A percentile compares a stretch with the other conserved stretches of the same genome.
Conservation (phyloP, 371 early-diverging fungal genomes). For the Actinomortierella wolfii region DNA sequence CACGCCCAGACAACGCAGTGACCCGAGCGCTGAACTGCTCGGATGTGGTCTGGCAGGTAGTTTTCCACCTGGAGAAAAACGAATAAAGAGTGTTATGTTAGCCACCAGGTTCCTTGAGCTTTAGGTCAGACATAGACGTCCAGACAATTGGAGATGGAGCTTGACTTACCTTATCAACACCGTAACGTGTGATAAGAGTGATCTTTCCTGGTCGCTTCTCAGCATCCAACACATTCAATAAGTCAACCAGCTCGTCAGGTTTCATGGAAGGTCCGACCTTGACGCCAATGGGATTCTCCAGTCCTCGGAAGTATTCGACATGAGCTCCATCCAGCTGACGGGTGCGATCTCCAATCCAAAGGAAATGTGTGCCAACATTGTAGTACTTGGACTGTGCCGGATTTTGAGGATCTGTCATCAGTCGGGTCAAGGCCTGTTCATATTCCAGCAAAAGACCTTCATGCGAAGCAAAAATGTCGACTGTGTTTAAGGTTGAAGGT, state of each 20-base stretch:
- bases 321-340: constrained; percentile 95
- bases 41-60: constrained; percentile 85
- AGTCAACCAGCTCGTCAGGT: constrained; percentile 77
- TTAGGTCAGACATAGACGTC: background rate
- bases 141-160: no score
- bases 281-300: constrained; percentile 95
- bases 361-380: constrained; percentile 88
- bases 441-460: constrained; percentile 94
- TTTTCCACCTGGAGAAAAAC: constrained; percentile 57
- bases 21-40: constrained; percentile 82
- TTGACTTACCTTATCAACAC: constrained; percentile 76
- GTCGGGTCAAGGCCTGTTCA: constrained; percentile 83
- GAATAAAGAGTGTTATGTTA: background rate
- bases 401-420: constrained; percentile 49
- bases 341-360: constrained; percentile 98
- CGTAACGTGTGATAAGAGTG: constrained; percentile 94
- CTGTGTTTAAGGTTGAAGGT: constrained; percentile 60
- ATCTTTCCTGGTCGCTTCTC: constrained; percentile 88
- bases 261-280: constrained; percentile 94
- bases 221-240: constrained; percentile 89
- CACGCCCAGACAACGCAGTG: constrained; percentile 95
- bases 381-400: constrained; percentile 63
- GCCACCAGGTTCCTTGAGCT: background rate
- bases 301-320: constrained; percentile 94
- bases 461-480: constrained; percentile 94